Evolutionary conservation across 495 filamentous ascomycete species (phyloP).

Genomic region (Podospora tetraspora): DNA sequence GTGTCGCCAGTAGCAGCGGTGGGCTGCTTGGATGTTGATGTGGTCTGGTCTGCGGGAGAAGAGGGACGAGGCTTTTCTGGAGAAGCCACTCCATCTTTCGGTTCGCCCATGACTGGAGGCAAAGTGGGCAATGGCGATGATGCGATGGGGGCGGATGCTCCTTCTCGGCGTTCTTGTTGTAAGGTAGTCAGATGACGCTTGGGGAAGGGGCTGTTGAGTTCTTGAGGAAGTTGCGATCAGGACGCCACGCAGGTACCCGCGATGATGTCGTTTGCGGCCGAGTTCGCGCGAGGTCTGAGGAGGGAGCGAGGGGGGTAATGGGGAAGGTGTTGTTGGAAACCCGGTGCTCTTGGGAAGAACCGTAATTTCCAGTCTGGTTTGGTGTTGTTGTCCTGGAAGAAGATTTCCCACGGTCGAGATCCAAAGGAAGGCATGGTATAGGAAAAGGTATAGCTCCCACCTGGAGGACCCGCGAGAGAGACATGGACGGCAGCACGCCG

Average conservation of each 20-base stretch:
- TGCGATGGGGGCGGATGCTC: neutral
- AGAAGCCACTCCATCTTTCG: neutral
- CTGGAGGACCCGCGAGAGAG: neutral
- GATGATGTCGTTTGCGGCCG: neutral
- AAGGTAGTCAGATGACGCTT: neutral
- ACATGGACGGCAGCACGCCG: neutral
- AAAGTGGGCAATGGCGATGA: neutral
- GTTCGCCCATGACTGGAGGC: conserved; percentile 1
- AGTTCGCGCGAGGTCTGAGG: neutral
- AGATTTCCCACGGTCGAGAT: neutral
- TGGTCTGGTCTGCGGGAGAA: neutral
- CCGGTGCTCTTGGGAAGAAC: neutral
- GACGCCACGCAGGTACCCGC: neutral
- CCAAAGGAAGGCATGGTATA: neutral
- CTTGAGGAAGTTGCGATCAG: neutral
- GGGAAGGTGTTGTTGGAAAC: neutral
- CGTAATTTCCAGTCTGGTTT: neutral
- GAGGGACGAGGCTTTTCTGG: neutral
- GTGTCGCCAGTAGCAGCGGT: conserved; percentile 13
- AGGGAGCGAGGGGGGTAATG: neutral
- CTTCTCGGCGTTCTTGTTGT: neutral
- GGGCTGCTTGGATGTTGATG: conserved; percentile 6
- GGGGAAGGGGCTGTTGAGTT: neutral
- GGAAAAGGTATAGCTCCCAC: neutral
- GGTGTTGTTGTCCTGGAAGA: neutral